Evolutionary conservation across 192 early-diverging fungal genomes (phyloP).

Genomic region (Linnemannia exigua): DNA sequence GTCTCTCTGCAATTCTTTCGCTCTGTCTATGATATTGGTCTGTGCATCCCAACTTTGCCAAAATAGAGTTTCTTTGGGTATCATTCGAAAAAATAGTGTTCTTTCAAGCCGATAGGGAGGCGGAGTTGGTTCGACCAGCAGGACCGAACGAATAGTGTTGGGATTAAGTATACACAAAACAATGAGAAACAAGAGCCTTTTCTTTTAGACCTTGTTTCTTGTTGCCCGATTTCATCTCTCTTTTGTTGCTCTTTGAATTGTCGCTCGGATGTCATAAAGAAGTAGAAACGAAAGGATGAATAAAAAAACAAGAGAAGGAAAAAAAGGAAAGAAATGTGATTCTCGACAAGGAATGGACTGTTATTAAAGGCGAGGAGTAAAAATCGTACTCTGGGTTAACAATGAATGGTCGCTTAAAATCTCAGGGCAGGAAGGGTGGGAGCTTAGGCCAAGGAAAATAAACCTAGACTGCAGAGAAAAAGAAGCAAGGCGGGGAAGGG

Average conservation of each 20-base stretch:
- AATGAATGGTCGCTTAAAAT: background rate
- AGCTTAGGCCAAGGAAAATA: background rate
- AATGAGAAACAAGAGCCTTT: background rate
- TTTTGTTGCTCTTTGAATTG: background rate
- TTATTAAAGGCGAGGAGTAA: background rate
- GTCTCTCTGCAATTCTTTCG: background rate
- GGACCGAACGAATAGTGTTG: background rate
- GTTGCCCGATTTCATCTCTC: background rate
- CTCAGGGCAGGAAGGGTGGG: background rate
- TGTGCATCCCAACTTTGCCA: background rate
- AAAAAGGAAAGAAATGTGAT: background rate
- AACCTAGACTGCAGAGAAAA: background rate
- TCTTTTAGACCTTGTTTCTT: background rate
- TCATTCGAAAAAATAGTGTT: background rate
- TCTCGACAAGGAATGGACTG: background rate
- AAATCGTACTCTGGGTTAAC: no score
- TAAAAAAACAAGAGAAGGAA: background rate
- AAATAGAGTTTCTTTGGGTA: background rate
- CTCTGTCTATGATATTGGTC: background rate
- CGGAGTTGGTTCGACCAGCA: slow-evolving; percentile 1
- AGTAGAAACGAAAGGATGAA: no score
- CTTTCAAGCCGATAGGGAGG: background rate
- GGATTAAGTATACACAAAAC: background rate
- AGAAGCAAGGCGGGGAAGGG: background rate
- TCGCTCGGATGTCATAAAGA: background rate